Base-by-base conservation (phyloP, 805 yeast species). In the Starmera dryadoides region DNA sequence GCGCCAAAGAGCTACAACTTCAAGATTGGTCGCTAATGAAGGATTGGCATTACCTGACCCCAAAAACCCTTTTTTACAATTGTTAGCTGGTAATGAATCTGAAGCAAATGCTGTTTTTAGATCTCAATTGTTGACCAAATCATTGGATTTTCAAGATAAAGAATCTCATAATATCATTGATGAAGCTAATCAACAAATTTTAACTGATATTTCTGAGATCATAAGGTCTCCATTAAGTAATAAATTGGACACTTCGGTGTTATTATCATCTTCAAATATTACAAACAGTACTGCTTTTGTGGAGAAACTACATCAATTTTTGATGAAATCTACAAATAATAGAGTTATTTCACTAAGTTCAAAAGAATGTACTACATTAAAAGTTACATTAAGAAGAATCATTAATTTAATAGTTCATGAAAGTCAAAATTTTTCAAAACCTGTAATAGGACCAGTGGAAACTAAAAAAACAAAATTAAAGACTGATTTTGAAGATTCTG, bases 281-380 rank as follows among this genome's bases (percentile, higher is more conserved):
- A 42, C 56, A 6, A 45, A 53, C 4, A 44, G 49, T 9, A 30
- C 48, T 0, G 37, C 23, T 2, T 53, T 54, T 20, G 22, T 45
- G 3, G 28, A 21, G 1, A 48, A 51, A 20, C n/a, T 54, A 26
- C 37, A 39, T 10, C 11, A 19, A 1, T 39, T 43, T 28, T 30
- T 52, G 7, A 22, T 38, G 8, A 16, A 43, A 3, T 30, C 31
- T 16, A 28, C 37, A 6, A 35, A 41, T 15, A 35, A 40, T 22
- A 52, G 41, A 26, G 39, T 48, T 8, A 39, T 55, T 8, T 19
- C 43, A 3, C 26, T 55, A 29, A 47, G 41, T 34, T 47, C 59
- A 2, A 55, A 52, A 40, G 57, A 55, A 26, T 47, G 46, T 10
- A 46, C 50, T 1, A 55, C 59, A 4, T 50, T 55, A 44, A 53